These are phyloP conservation scores for Wickerhamomyces sydowiorum DNA, from an alignment of 805 yeast genomes.

Conservation along the genomic window DNA sequence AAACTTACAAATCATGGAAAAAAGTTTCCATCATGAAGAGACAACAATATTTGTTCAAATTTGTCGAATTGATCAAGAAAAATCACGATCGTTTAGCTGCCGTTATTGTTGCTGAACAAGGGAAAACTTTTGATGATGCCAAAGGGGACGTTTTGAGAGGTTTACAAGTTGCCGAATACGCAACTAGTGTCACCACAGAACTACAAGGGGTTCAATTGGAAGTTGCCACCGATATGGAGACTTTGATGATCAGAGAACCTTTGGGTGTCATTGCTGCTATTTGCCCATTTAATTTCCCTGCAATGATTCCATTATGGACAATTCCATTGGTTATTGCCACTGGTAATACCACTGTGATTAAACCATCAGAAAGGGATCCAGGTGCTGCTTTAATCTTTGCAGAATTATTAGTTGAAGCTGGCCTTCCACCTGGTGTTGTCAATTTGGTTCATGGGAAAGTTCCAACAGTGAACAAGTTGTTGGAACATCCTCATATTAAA, in stretches of 20 bases:
- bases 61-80: slow-evolving; percentile 54
- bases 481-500: slow-evolving; percentile 65
- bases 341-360: slow-evolving; percentile 68
- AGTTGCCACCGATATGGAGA: slow-evolving; percentile 71
- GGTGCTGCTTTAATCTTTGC: slow-evolving; percentile 72
- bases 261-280: slow-evolving; percentile 74
- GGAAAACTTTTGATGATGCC: slow-evolving; percentile 72
- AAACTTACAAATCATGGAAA: slow-evolving; percentile 40
- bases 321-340: slow-evolving; percentile 52
- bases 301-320: slow-evolving; percentile 65
- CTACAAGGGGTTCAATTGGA: slow-evolving; percentile 59
- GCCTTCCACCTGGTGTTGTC: slow-evolving; percentile 67
- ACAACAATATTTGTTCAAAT: slow-evolving; percentile 63
- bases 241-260: slow-evolving; percentile 65
- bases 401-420: slow-evolving; percentile 63
- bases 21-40: slow-evolving; percentile 38
- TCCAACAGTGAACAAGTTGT: slow-evolving; percentile 61
- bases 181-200: slow-evolving; percentile 60
- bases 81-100: slow-evolving; percentile 68
- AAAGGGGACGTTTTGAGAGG: slow-evolving; percentile 73
- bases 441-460: slow-evolving; percentile 69
- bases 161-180: slow-evolving; percentile 72
- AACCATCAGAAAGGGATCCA: slow-evolving; percentile 70
- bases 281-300: slow-evolving; percentile 79
- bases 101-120: slow-evolving; percentile 63